Evolutionary conservation across 2,329 filamentous ascomycete genomes (phyloP), one percentile per base, ranked within the genome.

Genomic region (Cephalotrichum gorgonifer): DNA sequence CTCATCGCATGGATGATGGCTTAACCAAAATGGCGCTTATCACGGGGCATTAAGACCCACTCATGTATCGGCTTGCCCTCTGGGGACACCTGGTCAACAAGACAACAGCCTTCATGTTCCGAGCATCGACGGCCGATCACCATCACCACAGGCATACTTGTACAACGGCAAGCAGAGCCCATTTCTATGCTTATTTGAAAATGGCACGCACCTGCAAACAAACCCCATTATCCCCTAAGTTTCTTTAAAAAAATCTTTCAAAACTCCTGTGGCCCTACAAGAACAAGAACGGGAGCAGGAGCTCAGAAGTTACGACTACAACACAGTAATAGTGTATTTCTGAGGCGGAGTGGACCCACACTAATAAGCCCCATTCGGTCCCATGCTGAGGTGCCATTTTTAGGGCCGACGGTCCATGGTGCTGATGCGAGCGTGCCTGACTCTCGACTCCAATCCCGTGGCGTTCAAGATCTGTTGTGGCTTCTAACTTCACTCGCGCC

Each of bases 381-480:
- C n/a, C n/a, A n/a, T n/a, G n/a, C n/a, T n/a, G n/a, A n/a, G n/a
- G n/a, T 20, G 35, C 35, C 35, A 20, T 39, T 39, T 39, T 39
- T 39, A 39, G 35, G 17, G 35, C 22, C 35, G n/a, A n/a, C n/a
- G n/a, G n/a, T 22, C 17, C 17, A 9, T 20, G 35, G 17, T 39
- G 30, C 30, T 33, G 35, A 39, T 20, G 35, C 35, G 35, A 39
- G 17, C 17, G 35, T 39, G 35, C 35, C 35, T 39, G 35, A 39
- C 31, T 39, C 33, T 23, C 27, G 25, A 33, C 44, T 33, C 22
- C 12, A 14, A 22, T 44, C 14, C 27, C 30, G 43, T 44, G 27
- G 27, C 43, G 43, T 30, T 25, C 14, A 17, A 30, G 20, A 48
- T 27, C 27, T 35, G 46, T 25, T 48, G 46, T 48, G 46, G 46